A percentile compares a stretch with the other conserved stretches of the same genome.
Conservation (phyloP, 2,329 filamentous ascomycete species). For the Byssoonygena ceratinophila region DNA sequence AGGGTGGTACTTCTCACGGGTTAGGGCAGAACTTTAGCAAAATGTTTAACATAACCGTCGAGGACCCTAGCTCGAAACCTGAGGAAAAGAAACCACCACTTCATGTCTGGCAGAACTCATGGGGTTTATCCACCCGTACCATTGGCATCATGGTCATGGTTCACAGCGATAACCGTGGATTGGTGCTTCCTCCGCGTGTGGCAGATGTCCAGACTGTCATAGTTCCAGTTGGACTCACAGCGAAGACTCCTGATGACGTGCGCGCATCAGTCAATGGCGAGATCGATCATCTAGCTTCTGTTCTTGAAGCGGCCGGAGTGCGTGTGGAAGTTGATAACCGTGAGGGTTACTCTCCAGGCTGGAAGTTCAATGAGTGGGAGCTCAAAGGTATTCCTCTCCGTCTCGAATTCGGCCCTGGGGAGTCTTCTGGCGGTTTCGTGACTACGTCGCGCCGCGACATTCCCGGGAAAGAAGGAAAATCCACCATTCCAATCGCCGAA, state of each 20-base stretch:
- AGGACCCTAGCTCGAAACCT: conserved; percentile 65
- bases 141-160: conserved; percentile 99
- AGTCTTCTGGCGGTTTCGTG: conserved; percentile 74
- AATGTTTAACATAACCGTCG: conserved; percentile 97
- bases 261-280: conserved; percentile 64
- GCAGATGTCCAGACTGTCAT: conserved; percentile 77
- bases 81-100: conserved; percentile 68
- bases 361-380: conserved; percentile 99
- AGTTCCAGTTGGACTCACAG: conserved; percentile 85
- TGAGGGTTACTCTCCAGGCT: conserved; percentile 84
- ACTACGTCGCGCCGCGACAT: conserved; percentile 80
- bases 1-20: conserved; percentile 88
- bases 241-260: conserved; percentile 72
- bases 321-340: conserved; percentile 73
- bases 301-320: conserved; percentile 61
- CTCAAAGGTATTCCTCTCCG: conserved; percentile 89
- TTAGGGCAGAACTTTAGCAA: conserved; percentile 97
- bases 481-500: conserved; percentile 63
- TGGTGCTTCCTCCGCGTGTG: conserved; percentile 84
- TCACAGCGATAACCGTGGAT: conserved; percentile 88
- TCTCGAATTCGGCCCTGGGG: conserved; percentile 91
- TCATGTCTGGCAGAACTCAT: conserved; percentile 96
- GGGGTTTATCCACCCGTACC: conserved; percentile 92
- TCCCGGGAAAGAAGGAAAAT: conserved; percentile 55
- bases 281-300: conserved; percentile 58